Percentiles rank a stretch among this genome's conserved stretches.
Conservation (phyloP, 1,139 yeast genomes). For the Suhomyces yuchorum region DNA sequence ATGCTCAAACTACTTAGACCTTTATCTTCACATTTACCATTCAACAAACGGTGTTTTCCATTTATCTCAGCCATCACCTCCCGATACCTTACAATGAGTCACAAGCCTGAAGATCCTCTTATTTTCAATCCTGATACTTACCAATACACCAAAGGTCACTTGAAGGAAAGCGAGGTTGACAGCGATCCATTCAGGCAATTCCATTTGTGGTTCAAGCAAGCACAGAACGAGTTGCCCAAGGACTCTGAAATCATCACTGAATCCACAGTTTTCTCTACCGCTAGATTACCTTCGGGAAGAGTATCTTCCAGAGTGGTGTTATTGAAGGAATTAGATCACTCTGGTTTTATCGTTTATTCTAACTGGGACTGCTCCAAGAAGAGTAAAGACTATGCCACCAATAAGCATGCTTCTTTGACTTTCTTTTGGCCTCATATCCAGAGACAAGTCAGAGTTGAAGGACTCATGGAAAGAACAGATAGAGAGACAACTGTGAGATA, state of each 20-base stretch:
- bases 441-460: conserved; percentile 93
- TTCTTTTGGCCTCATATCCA: conserved; percentile 92
- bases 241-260: conserved; percentile 64
- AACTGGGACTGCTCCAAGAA: conserved; percentile 91
- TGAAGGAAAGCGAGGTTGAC: conserved; percentile 56
- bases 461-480: conserved; percentile 71
- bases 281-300: conserved; percentile 82
- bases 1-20: conserved; percentile 5
- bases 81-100: conserved; percentile 3
- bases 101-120: conserved; percentile 8
- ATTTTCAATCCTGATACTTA: conserved; percentile 84
- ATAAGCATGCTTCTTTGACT: conserved; percentile 80
- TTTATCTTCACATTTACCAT: neutral
- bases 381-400: conserved; percentile 65
- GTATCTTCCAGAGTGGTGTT: conserved; percentile 82
- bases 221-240: conserved; percentile 54
- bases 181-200: conserved; percentile 75
- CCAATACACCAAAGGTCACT: conserved; percentile 73
- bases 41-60: neutral
- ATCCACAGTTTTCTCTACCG: conserved; percentile 79
- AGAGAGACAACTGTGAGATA: conserved; percentile 76
- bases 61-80: neutral
- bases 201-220: conserved; percentile 82
- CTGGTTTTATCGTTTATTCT: conserved; percentile 87
- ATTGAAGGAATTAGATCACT: conserved; percentile 82